phyloP scores from a whole-genome alignment of 2,329 filamentous ascomycete species.

The Monosporascus ibericus region DNA sequence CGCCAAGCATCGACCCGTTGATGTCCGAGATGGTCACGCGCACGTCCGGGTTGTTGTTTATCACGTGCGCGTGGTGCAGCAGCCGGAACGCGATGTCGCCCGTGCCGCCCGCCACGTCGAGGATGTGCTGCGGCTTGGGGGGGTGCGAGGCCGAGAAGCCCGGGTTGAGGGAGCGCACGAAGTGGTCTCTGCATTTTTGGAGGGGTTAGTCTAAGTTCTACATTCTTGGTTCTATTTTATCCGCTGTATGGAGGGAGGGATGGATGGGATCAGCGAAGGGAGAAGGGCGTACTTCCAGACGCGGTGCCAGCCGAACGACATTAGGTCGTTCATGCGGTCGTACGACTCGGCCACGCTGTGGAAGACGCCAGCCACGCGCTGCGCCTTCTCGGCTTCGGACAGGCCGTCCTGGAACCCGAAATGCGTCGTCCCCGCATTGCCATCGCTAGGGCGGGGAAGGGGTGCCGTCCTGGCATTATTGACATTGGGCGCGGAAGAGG shows the following conservation, averaged over 20 bases:
- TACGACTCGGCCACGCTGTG: constrained; percentile 91
- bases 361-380: constrained; percentile 78
- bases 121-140: constrained; percentile 60
- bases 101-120: constrained; percentile 94
- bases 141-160: constrained; percentile 49
- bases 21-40: constrained; percentile 92
- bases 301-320: constrained; percentile 95
- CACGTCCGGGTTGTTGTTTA: constrained; percentile 74
- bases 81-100: constrained; percentile 97
- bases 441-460: not conserved
- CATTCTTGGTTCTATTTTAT: not conserved
- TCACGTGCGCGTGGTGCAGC: constrained; percentile 75
- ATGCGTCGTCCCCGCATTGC: constrained; percentile 57
- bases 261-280: not conserved
- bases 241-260: not conserved
- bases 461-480: constrained; percentile 50
- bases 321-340: constrained; percentile 98
- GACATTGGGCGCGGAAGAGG: constrained; percentile 6
- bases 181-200: constrained; percentile 63
- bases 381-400: constrained; percentile 68
- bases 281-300: constrained; percentile 67
- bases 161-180: constrained; percentile 85
- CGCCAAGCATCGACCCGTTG: constrained; percentile 88
- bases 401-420: constrained; percentile 82
- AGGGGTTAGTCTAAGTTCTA: constrained; percentile 2